phyloP scores from a whole-genome alignment of 2,329 filamentous ascomycete genomes.

The Penicillium sp. region DNA sequence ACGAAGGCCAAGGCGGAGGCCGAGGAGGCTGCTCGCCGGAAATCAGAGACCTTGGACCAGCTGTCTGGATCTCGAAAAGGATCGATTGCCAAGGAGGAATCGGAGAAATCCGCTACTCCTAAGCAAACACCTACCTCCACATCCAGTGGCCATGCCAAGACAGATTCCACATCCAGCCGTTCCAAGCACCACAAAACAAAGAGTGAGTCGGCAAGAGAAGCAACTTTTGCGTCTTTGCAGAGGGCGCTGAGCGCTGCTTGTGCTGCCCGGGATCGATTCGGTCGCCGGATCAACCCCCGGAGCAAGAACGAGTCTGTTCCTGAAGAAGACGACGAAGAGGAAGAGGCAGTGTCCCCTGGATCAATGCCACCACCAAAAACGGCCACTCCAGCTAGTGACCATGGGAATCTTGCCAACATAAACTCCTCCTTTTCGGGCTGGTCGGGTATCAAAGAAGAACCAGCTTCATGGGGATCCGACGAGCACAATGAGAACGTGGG shows the following conservation, averaged over 20 bases:
- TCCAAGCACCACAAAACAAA: slow-evolving; percentile 38
- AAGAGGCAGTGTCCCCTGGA: slow-evolving; percentile 31
- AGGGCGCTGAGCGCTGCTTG: slow-evolving; percentile 44
- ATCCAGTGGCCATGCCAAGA: slow-evolving; percentile 3
- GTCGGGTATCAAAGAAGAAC: slow-evolving; percentile 27
- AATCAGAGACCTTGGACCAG: slow-evolving; percentile 27
- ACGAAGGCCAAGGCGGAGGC: slow-evolving; percentile 40
- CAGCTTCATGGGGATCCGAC: slow-evolving; percentile 29
- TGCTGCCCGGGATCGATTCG: slow-evolving; percentile 38
- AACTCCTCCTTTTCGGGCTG: slow-evolving; percentile 30
- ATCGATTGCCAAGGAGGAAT: slow-evolving; percentile 22
- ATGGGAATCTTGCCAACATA: slow-evolving; percentile 15
- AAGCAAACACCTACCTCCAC: slow-evolving; percentile 27
- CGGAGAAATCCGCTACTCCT: slow-evolving; percentile 26
- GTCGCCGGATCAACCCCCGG: slow-evolving; percentile 19
- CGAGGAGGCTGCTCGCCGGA: slow-evolving; percentile 35
- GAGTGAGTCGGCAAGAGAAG: slow-evolving; percentile 41
- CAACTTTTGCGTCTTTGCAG: slow-evolving; percentile 46
- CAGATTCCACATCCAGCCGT: slow-evolving; percentile 15
- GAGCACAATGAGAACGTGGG: slow-evolving; percentile 24
- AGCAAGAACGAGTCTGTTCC: slow-evolving; percentile 18
- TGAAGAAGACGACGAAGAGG: slow-evolving; percentile 22
- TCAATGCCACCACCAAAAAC: slow-evolving; percentile 24
- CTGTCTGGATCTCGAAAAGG: slow-evolving; percentile 24
- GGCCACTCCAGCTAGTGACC: slow-evolving; percentile 15